A percentile compares a stretch with the other conserved stretches of the same genome.
Evolutionary conservation across 2,329 filamentous ascomycete species (phyloP).

Genomic region (Penicillium nordicum): DNA sequence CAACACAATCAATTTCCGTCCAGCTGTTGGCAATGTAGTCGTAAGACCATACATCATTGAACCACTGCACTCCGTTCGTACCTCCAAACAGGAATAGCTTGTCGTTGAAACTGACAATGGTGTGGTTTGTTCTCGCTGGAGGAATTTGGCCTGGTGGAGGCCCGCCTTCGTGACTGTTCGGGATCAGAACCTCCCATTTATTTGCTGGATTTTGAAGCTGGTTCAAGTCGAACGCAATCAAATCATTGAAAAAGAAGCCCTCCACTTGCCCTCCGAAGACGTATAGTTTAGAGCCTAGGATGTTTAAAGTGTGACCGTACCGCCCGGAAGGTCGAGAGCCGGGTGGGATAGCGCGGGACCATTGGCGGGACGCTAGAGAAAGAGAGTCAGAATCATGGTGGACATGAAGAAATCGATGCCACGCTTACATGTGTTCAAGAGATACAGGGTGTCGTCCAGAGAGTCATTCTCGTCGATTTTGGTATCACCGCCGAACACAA

Average conservation of each 20-base stretch:
- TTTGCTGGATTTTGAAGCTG: constrained; percentile 87
- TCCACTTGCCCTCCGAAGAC: constrained; percentile 98
- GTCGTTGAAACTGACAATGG: constrained; percentile 86
- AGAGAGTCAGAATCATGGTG: constrained; percentile 29
- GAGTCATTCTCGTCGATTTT: constrained; percentile 92
- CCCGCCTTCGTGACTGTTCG: constrained; percentile 61
- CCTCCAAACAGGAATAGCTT: constrained; percentile 96
- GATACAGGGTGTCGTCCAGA: constrained; percentile 90
- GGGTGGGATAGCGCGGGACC: constrained; percentile 88
- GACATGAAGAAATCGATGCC: not conserved
- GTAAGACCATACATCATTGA: constrained; percentile 98
- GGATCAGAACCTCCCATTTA: constrained; percentile 88
- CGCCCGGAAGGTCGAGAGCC: constrained; percentile 82
- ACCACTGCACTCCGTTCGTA: constrained; percentile 94
- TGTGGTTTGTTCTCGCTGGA: constrained; percentile 90
- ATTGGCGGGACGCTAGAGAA: constrained; percentile 81
- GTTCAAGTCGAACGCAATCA: constrained; percentile 93
- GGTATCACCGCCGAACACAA: constrained; percentile 97
- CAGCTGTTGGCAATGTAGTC: constrained; percentile 79
- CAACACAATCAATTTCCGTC: constrained; percentile 90
- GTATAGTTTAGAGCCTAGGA: constrained; percentile 93
- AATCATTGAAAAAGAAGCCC: constrained; percentile 95
- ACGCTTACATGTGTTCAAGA: constrained; percentile 90
- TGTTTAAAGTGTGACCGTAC: constrained; percentile 95
- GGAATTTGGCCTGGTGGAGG: constrained; percentile 66